Evolutionary conservation across 805 yeast species (phyloP), one percentile per base, ranked within the genome.

Genomic region (Wickerhamiella sergipiensis): DNA sequence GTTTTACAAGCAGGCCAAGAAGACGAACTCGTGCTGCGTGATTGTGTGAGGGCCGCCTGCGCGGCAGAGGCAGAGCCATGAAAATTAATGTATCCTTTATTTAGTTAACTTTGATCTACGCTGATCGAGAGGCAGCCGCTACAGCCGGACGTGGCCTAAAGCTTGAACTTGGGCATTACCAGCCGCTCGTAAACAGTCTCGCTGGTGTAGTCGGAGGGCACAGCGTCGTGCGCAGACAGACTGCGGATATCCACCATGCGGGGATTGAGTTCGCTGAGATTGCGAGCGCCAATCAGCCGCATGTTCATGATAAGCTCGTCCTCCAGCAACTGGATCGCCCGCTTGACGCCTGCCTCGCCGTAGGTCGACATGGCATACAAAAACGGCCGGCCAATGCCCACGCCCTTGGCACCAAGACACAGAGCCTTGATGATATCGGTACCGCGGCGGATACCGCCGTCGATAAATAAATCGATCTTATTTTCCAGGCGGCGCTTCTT

Each of bases 1-100:
- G 85, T 92, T 92, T 66, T 92, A 90, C 73, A 89, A 87, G 65
- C 96, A 90, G 68, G 97, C 98, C 33, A 88, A 92, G 74, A 90
- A 89, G 66, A 81, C 90, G 12, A 87, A 87, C 67, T 84, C 94
- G 8, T 87, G 96, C 70, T 87, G 96, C 71, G 72, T 82, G 21
- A 73, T 86, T 55, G 76, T 82, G 75, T 85, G 26, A 24, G 5
- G 8, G 26, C 8, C 26, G 26, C 26, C 26, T n/a, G n/a, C n/a
- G n/a, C n/a, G n/a, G n/a, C n/a, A n/a, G n/a, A n/a, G n/a, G n/a
- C n/a, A n/a, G 26, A 6, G 33, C 33, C 12, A 29, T 29, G 33
- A 29, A 29, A 29, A 29, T 29, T 29, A 29, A 29, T 29, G 33
- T 29, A 29, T 29, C 33, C 33, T 29, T 12, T 29, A 29, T 29